A percentile compares a stretch with the other conserved stretches of the same genome.
Conservation (phyloP, 129 eudicot genomes). For the Escallonia herrerae region DNA sequence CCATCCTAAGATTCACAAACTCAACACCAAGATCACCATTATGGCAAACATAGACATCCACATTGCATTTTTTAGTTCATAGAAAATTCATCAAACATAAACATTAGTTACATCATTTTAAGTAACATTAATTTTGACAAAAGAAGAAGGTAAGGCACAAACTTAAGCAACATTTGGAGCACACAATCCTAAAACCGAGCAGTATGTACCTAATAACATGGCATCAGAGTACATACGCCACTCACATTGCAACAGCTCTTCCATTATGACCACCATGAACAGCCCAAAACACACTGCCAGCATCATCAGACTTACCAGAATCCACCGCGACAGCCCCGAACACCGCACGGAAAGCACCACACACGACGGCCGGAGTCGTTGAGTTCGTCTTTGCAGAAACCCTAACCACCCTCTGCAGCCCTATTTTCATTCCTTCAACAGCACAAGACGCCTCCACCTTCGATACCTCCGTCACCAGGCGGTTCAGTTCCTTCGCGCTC, state of each 20-base stretch:
- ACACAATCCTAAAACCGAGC: slow-evolving; percentile 4
- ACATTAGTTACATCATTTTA: no score
- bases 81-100: no score
- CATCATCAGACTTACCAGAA: slow-evolving; percentile 55
- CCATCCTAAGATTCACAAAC: no score
- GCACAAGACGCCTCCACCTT: slow-evolving; percentile 75
- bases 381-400: slow-evolving; percentile 62
- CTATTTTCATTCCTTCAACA: slow-evolving; percentile 49
- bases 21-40: no score
- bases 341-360: slow-evolving; percentile 78
- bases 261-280: slow-evolving; percentile 31
- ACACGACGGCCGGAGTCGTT: slow-evolving; percentile 54
- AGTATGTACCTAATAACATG: not conserved
- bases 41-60: no score
- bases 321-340: slow-evolving; percentile 82
- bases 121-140: no score
- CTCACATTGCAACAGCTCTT: slow-evolving; percentile 32
- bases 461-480: slow-evolving; percentile 36
- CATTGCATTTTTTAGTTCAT: no score
- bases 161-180: not conserved
- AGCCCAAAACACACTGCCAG: slow-evolving; percentile 41
- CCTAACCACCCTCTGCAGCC: slow-evolving; percentile 70
- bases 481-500: slow-evolving; percentile 50
- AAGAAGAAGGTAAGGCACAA: no score
- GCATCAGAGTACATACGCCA: not conserved